Base-by-base conservation (phyloP, 2,329 filamentous ascomycete species). In the Ophiostoma tasmaniense region DNA sequence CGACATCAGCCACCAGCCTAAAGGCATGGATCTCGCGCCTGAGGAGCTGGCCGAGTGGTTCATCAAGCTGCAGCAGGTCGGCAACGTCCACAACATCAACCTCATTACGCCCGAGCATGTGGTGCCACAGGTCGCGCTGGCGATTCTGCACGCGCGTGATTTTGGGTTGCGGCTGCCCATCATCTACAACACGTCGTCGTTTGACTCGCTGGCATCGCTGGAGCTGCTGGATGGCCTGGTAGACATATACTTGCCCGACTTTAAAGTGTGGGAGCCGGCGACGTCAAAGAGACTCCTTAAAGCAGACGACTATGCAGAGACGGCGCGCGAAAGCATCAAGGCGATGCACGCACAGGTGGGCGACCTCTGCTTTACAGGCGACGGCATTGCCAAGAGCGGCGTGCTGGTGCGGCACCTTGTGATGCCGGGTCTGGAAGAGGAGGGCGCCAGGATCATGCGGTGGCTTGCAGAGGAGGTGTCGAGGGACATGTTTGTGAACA, bases 41-140 rank as follows among this genome's bases (percentile, higher is more conserved):
- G 90, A 93, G 76, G 85, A 93, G 75, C 83, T 96, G 4, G 92
- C 85, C 5, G 88, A 73, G 59, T 95, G 92, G 92, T 93, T 90
- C 78, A 74, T 95, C 69, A 95, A 95, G 79, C 80, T 96, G 61
- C 91, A 95, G 76, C 83, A 91, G 35, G 84, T 91, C 2, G 92
- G 91, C n/a, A 80, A 83, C 10, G 90, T 92, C n/a, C 91, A 96
- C 80, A 95, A 95, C 76, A 93, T 96, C 82, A 95, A 96, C 77
- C 85, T 94, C 28, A 85, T 96, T 70, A 96, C 91, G 0, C 91
- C 92, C 0, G 92, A 96, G 76, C 92, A 96, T 76, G 90, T 96
- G 22, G 91, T 93, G 3, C 91, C 92, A 0, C 92, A 95, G 76
- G 90, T 95, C 11, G 90, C 86, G 0, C 80, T 95, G 39, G 89